phyloP scores from a whole-genome alignment of 2,329 filamentous ascomycete genomes.

The Aspergillus aculeatus region DNA sequence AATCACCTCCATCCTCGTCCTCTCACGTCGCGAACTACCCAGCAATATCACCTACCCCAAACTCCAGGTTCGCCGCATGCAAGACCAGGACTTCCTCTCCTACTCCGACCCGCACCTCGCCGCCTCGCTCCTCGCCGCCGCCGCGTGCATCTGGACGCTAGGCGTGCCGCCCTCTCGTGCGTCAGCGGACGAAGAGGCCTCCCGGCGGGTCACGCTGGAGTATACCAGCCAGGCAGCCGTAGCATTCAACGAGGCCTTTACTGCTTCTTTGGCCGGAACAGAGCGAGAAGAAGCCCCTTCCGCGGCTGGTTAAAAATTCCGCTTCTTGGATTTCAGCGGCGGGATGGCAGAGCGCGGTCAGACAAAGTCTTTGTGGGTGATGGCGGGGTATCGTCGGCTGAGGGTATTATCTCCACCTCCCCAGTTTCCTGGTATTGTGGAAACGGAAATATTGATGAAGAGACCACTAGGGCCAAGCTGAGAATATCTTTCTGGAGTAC shows the following conservation, averaged over 20 bases:
- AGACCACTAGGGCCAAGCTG: too few relatives aligned
- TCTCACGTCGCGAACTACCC: slow-evolving; percentile 51
- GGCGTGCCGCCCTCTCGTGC: background rate
- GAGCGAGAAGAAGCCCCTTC: background rate
- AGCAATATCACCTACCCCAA: slow-evolving; percentile 45
- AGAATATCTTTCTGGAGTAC: too few relatives aligned
- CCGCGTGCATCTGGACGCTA: slow-evolving; percentile 48
- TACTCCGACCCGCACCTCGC: slow-evolving; percentile 49
- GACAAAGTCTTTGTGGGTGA: slow-evolving; percentile 28
- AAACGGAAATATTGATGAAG: too few relatives aligned
- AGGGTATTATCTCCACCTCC: too few relatives aligned
- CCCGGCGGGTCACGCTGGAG: slow-evolving; percentile 31
- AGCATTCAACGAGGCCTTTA: slow-evolving; percentile 26
- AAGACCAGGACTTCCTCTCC: slow-evolving; percentile 52
- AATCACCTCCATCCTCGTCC: slow-evolving; percentile 54
- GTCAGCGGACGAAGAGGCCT: slow-evolving; percentile 17
- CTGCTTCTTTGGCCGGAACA: slow-evolving; percentile 1
- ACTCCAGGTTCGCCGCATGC: slow-evolving; percentile 47
- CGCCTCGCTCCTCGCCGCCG: slow-evolving; percentile 41
- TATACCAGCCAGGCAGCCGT: slow-evolving; percentile 34
- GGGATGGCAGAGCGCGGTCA: slow-evolving; percentile 42
- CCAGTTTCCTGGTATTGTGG: too few relatives aligned
- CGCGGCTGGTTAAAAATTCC: slow-evolving; percentile 29
- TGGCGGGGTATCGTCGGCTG: too few relatives aligned
- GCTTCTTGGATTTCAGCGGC: slow-evolving; percentile 45